These are phyloP conservation scores for Amanita pallidorosea DNA, from an alignment of 768 basidiomycete species.

Conservation along the genomic window DNA sequence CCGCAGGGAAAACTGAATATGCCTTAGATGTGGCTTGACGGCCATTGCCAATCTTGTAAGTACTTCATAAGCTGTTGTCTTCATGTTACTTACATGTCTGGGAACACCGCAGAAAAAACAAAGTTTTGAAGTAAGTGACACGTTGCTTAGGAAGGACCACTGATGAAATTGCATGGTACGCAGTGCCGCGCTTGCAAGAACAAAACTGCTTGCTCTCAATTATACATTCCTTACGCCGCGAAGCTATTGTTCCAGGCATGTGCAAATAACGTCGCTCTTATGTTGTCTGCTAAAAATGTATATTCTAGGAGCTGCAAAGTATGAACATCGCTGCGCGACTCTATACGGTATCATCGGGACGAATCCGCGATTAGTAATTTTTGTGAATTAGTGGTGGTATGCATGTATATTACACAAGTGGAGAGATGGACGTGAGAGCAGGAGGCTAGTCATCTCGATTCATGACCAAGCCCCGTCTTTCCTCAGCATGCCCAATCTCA, in stretches of 20 bases:
- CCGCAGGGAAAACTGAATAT: conserved; percentile 6
- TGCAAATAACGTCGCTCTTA: conserved; percentile 1
- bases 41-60: conserved; percentile 92
- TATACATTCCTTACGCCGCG: conserved; percentile 94
- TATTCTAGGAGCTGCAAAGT: conserved; percentile 73
- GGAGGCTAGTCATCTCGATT: conserved; percentile 18
- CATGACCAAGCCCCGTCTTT: conserved; percentile 57
- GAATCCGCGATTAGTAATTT: conserved; percentile 54
- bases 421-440: background rate
- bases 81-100: conserved; percentile 6
- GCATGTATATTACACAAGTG: conserved; percentile 4
- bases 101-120: conserved; percentile 71
- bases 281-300: background rate
- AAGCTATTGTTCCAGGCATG: conserved; percentile 90
- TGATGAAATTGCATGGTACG: background rate
- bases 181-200: conserved; percentile 94
- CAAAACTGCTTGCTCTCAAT: conserved; percentile 87
- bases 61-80: conserved; percentile 7
- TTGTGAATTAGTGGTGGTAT: conserved; percentile 4
- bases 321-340: conserved; percentile 91
- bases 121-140: conserved; percentile 65
- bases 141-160: background rate
- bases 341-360: conserved; percentile 80
- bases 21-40: conserved; percentile 77
- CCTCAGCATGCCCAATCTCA: conserved; percentile 42